Evolutionary conservation across 1,284 basidiomycete genomes (phyloP).

Genomic region (Leccinum solheimii): DNA sequence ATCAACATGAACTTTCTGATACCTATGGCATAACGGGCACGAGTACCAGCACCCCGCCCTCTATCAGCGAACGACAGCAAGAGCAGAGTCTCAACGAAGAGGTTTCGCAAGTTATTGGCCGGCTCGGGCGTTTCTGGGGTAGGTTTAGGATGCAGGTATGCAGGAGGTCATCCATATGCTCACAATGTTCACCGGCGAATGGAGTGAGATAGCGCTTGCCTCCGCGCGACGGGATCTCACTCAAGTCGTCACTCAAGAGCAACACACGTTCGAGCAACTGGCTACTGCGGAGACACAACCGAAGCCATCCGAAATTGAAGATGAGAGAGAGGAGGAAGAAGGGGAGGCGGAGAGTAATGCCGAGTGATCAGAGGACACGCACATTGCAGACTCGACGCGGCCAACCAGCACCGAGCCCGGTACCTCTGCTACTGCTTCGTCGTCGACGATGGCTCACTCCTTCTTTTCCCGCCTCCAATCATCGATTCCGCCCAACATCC

Average conservation of each 20-base stretch:
- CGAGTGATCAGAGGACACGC: slow-evolving; percentile 26
- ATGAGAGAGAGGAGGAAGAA: slow-evolving; percentile 9
- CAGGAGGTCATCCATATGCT: slow-evolving; percentile 5
- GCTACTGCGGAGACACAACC: slow-evolving; percentile 36
- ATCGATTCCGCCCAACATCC: slow-evolving; percentile 61
- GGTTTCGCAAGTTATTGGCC: slow-evolving; percentile 82
- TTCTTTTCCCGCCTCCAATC: slow-evolving; percentile 72
- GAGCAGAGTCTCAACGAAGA: slow-evolving; percentile 80
- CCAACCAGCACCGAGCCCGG: slow-evolving; percentile 29
- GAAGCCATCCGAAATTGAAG: slow-evolving; percentile 6
- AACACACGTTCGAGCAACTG: slow-evolving; percentile 75
- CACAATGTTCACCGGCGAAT: slow-evolving; percentile 6
- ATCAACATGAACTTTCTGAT: too few relatives aligned
- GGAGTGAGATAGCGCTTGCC: slow-evolving; percentile 78
- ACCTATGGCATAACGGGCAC: too few relatives aligned
- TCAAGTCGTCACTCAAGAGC: slow-evolving; percentile 78
- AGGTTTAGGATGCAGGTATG: slow-evolving; percentile 84
- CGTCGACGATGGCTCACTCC: slow-evolving; percentile 38
- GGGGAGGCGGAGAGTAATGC: neutral
- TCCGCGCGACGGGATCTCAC: slow-evolving; percentile 76
- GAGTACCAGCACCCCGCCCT: too few relatives aligned
- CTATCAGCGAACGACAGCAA: slow-evolving; percentile 30
- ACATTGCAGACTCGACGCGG: slow-evolving; percentile 23
- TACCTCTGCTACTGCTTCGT: slow-evolving; percentile 16
- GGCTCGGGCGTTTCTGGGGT: slow-evolving; percentile 86